Evolutionary conservation across 805 yeast species (phyloP), one percentile per base, ranked within the genome.

Genomic region (Hanseniaspora osmophila): DNA sequence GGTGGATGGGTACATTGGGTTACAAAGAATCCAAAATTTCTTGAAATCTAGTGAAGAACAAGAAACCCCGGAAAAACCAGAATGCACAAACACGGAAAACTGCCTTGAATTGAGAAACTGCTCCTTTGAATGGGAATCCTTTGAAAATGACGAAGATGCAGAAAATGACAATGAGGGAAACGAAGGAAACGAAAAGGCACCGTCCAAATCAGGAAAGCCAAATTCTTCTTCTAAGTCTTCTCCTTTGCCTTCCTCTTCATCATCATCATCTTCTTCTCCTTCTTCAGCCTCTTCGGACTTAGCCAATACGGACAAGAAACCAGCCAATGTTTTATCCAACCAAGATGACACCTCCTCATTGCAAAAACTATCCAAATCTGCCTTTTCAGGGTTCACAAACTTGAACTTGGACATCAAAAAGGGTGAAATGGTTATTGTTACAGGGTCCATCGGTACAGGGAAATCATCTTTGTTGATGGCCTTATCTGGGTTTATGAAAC

Each of bases 361-460:
- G n/a, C 38, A 35, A 16, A 35, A 41, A 12, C 44, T 40, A 13
- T 42, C 43, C 41, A 46, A 46, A 13, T 17, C 61, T 1, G 54
- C 55, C 2, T 76, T 76, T 51, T 58, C 65, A 7, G 77, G 80
- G 1, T 66, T 80, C 40, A 50, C 56, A 9, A 53, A 76, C 50
- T 59, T 78, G 43, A 63, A 71, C 44, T 53, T 81, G 15, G 52
- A 63, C 0, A 65, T 82, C 47, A 59, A 67, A 39, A 71, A 69
- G 42, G 79, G 79, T 17, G 88, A 82, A 56, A 78, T 84, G 47
- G 64, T 84, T 7, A 81, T 82, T 48, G 70, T 84, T 22, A 82
- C 90, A 0, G 94, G 94, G 32, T 56, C 77, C 2, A 81, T 84
- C 54, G 94, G 94, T 1, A 69, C 82, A 2, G 94, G 94, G 41